Evolutionary conservation across 495 filamentous ascomycete species (phyloP), one percentile per base, ranked within the genome.

Genomic region (Bryoglossum gracile): DNA sequence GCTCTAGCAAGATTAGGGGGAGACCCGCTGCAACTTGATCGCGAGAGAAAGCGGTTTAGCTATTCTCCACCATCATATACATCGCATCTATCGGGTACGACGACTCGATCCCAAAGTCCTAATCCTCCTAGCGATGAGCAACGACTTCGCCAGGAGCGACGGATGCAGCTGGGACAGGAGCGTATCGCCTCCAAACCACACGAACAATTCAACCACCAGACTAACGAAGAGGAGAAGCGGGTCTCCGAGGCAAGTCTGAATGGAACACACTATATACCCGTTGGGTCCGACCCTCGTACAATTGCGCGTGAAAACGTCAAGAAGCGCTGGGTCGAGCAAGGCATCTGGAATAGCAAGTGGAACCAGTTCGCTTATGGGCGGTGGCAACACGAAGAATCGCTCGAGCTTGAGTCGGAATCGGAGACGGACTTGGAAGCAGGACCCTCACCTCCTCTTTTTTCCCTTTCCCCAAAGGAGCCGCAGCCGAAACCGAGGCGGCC

Each of bases 291-390:
- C 43, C 36, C 39, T n/a, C 32, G 42, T 19, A 17, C 43, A 16
- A 25, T 18, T 11, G 53, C 47, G 18, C n/a, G n/a, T 10, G 17
- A 51, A 46, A 34, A n/a, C 14, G 35, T 62, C 18, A 49, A 54
- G 41, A 50, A 53, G 33, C 46, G 50, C 14, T 65, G 60, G 58
- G 28, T 57, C 0, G 53, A 61, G 55, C 57, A 62, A 28, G 55
- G 55, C n/a, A 63, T 63, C 19, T 65, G 58, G 60, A 54, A 55
- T 17, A 26, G 54, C 1, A 30, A 42, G 19, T 60, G 25, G 25
- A 16, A 35, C 30, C 5, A 33, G 4, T 11, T 46, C 3, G 25
- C 28, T 22, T 23, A 2, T 36, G 43, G 51, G n/a, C 54, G 53
- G 42, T 21, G 49, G 52, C 37, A 47, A 30, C 11, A 49, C 11